These are phyloP conservation scores for Cucumis sativus DNA, from an alignment of 306 rosid genomes.

Conservation along the genomic window Cucumber_9930_V3 NC_026659.2:28327001-28327500, in stretches of 20 bases:
- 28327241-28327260: slow-evolving; percentile 7
- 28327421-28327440: too few relatives aligned
- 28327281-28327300: background rate
- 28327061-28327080: background rate
- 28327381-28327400: too few relatives aligned
- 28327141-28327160: background rate
- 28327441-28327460: too few relatives aligned
- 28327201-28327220: background rate
- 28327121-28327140: background rate
- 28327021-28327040: slow-evolving; percentile 13
- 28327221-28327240: slow-evolving; percentile 2
- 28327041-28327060: slow-evolving; percentile 13
- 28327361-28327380: background rate
- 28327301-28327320: slow-evolving; percentile 1
- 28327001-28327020: slow-evolving; percentile 12
- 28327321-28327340: background rate
- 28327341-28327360: background rate
- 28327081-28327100: slow-evolving; percentile 12
- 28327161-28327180: background rate
- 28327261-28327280: background rate
- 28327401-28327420: too few relatives aligned
- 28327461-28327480: too few relatives aligned
- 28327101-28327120: slow-evolving; percentile 9
- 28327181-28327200: background rate
- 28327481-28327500: too few relatives aligned